Evolutionary conservation across 2,329 filamentous ascomycete species (phyloP).

Genomic region (Pseudogymnoascus sp.): DNA sequence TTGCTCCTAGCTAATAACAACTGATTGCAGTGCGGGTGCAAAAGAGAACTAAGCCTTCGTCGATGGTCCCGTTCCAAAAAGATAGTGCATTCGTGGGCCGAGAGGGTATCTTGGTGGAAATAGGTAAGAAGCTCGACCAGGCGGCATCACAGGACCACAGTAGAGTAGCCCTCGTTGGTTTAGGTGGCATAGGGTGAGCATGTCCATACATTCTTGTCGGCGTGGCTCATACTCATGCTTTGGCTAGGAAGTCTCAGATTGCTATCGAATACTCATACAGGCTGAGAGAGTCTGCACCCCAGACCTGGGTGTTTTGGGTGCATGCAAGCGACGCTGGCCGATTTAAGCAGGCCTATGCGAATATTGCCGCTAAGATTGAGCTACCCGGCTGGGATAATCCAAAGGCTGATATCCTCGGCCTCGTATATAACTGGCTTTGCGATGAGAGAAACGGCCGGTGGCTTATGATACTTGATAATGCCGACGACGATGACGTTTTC

Average conservation of each 20-base stretch:
- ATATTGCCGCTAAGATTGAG: slow-evolving; percentile 15
- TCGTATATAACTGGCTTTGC: slow-evolving; percentile 17
- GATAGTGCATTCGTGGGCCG: slow-evolving; percentile 16
- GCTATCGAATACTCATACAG: slow-evolving; percentile 18
- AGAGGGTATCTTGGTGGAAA: slow-evolving; percentile 8
- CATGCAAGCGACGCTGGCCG: slow-evolving; percentile 11
- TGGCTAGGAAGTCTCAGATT: slow-evolving; percentile 19
- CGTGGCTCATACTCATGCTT: not conserved
- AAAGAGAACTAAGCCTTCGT: slow-evolving; percentile 3
- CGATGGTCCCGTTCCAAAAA: slow-evolving; percentile 13
- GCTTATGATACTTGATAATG: slow-evolving; percentile 21
- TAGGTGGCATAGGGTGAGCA: slow-evolving; percentile 16
- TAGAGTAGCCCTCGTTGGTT: slow-evolving; percentile 13
- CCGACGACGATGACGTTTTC: slow-evolving; percentile 15
- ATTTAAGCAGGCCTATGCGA: slow-evolving; percentile 17
- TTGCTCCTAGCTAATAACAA: not conserved
- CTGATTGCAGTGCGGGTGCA: not conserved
- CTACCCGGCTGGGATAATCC: slow-evolving; percentile 15
- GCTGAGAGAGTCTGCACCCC: not conserved
- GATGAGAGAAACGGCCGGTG: slow-evolving; percentile 14
- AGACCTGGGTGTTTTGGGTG: slow-evolving; percentile 18
- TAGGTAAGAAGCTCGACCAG: slow-evolving; percentile 6
- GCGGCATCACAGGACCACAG: slow-evolving; percentile 9
- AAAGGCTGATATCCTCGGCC: slow-evolving; percentile 14
- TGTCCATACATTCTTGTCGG: not conserved